phyloP scores from a whole-genome alignment of 1,139 yeast genomes.

The Diutina neorugosa region DNA sequence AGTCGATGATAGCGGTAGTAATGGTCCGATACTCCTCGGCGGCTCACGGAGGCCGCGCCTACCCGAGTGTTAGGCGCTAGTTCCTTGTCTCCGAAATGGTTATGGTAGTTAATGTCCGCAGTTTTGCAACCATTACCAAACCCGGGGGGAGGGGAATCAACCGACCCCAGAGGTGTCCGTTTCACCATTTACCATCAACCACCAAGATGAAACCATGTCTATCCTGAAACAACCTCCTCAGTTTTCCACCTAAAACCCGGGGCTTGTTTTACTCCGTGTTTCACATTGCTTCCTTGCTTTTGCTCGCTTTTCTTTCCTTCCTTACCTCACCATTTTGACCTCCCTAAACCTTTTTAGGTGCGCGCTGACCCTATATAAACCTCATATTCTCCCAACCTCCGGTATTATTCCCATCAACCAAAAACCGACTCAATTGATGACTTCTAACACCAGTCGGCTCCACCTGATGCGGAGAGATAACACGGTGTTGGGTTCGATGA shows the following conservation, averaged over 20 bases:
- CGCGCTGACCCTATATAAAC: too few species aligned
- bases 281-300: too few species aligned
- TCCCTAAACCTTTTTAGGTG: too few species aligned
- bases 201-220: background rate
- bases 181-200: background rate
- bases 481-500: constrained; percentile 49
- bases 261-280: too few species aligned
- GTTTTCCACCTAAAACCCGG: too few species aligned
- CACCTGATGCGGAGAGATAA: constrained; percentile 52
- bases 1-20: background rate
- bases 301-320: too few species aligned
- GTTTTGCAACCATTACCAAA: background rate
- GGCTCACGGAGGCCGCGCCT: background rate
- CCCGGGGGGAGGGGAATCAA: background rate
- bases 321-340: too few species aligned
- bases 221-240: background rate
- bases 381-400: background rate
- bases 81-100: background rate
- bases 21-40: background rate
- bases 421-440: background rate
- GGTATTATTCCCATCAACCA: background rate
- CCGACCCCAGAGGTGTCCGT: too few species aligned
- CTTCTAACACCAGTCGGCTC: constrained; percentile 13
- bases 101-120: background rate
- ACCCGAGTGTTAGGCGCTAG: background rate